Conservation (phyloP, 257 asterid genomes). For the Scutellaria galericulata region DNA sequence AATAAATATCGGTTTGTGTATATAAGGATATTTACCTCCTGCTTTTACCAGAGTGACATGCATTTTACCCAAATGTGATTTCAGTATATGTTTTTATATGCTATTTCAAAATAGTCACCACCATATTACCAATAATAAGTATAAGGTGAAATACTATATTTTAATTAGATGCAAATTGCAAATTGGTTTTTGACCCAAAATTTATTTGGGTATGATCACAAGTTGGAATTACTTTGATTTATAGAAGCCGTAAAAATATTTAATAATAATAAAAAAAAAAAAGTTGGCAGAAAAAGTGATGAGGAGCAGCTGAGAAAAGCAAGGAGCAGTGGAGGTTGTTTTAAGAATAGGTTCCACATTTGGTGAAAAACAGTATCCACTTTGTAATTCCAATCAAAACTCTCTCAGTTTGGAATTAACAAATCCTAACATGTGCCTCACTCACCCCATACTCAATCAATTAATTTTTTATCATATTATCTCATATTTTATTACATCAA, state of each 20-base stretch:
- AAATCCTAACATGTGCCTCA: slow-evolving; percentile 52
- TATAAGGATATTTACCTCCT: neutral
- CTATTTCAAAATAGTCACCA: too few relatives aligned
- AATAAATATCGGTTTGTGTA: neutral
- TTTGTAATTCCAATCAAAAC: slow-evolving; percentile 27
- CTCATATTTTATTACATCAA: neutral
- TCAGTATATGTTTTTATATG: too few relatives aligned
- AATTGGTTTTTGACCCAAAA: neutral
- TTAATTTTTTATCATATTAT: slow-evolving; percentile 6
- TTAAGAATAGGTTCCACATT: slow-evolving; percentile 26
- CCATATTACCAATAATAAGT: too few relatives aligned
- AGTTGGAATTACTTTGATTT: neutral
- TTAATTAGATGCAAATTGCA: too few relatives aligned
- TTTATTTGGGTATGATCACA: too few relatives aligned
- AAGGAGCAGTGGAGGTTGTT: slow-evolving; percentile 1
- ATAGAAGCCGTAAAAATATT: neutral
- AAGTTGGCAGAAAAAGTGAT: neutral
- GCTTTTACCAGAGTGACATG: neutral
- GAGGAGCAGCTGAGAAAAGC: neutral
- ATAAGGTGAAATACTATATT: too few relatives aligned
- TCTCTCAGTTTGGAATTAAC: slow-evolving; percentile 36
- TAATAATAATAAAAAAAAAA: neutral
- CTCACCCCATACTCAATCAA: slow-evolving; percentile 40
- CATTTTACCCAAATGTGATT: neutral
- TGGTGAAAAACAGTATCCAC: slow-evolving; percentile 37